These are phyloP conservation scores for Botryobasidium botryosum DNA, from an alignment of 768 basidiomycete genomes.

Conservation along the genomic window DNA sequence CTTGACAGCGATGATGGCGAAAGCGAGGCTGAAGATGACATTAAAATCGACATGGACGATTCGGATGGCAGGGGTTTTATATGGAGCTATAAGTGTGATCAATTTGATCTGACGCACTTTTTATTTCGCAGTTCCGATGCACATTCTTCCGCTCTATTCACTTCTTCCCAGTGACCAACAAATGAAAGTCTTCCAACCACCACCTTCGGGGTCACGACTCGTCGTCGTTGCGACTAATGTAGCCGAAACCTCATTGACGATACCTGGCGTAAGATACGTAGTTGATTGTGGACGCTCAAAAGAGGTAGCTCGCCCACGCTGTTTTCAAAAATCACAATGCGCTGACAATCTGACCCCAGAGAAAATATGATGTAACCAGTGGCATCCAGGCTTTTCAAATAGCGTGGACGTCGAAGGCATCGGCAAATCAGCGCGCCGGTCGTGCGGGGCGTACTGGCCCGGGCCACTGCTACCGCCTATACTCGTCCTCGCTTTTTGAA, in stretches of 20 bases:
- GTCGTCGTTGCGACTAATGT: conserved; percentile 94
- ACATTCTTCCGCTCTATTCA: conserved; percentile 87
- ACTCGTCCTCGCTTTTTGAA: conserved; percentile 89
- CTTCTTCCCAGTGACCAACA: conserved; percentile 85
- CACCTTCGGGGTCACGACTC: conserved; percentile 64
- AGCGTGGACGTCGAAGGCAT: conserved; percentile 89
- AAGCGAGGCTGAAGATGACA: conserved; percentile 47
- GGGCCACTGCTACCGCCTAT: conserved; percentile 94
- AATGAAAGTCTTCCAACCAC: conserved; percentile 77
- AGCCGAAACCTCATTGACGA: conserved; percentile 92
- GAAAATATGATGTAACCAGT: conserved; percentile 62
- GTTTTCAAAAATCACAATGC: neutral
- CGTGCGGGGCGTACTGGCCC: conserved; percentile 96
- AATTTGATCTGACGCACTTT: conserved; percentile 8
- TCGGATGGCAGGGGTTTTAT: conserved; percentile 29
- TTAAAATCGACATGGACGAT: conserved; percentile 46
- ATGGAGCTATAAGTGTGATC: neutral
- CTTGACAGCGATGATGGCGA: conserved; percentile 48
- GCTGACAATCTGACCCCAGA: conserved; percentile 25
- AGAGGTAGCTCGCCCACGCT: conserved; percentile 35
- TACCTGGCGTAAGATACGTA: conserved; percentile 95
- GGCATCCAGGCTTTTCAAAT: conserved; percentile 88
- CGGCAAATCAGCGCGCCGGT: conserved; percentile 84
- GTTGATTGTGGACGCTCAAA: conserved; percentile 91
- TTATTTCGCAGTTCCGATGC: conserved; percentile 58